Percentiles rank a stretch among this genome's conserved stretches.
Conservation (phyloP, 2,329 filamentous ascomycete genomes). For the Calonectria montana region DNA sequence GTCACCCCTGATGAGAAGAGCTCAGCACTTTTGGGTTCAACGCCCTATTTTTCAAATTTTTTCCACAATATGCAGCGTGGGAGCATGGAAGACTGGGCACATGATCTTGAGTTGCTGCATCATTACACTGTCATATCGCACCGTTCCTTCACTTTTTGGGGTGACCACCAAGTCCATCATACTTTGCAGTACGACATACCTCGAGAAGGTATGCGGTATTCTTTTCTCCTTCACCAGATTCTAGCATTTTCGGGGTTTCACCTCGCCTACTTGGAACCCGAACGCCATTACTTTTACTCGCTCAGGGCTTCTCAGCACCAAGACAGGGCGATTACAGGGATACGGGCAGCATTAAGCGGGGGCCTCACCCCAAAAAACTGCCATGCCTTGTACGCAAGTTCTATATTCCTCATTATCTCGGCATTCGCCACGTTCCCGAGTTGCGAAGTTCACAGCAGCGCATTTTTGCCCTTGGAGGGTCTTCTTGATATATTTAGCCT, state of each 20-base stretch:
- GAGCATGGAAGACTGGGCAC: neutral
- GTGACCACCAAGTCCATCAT: neutral
- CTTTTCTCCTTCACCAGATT: constrained; percentile 23
- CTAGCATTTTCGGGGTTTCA: constrained; percentile 27
- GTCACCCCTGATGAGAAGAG: neutral
- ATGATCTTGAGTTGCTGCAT: constrained; percentile 21
- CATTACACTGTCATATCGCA: constrained; percentile 27
- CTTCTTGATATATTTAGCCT: constrained; percentile 25
- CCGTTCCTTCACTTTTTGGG: constrained; percentile 12
- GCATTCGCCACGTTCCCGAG: constrained; percentile 22
- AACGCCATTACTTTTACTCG: constrained; percentile 17
- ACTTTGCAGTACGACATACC: constrained; percentile 20
- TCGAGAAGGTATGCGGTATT: neutral
- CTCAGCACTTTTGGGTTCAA: neutral
- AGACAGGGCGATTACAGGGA: constrained; percentile 15
- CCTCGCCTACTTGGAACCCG: constrained; percentile 13
- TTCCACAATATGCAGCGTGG: neutral
- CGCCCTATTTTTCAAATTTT: constrained; percentile 24
- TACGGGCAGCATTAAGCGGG: constrained; percentile 4
- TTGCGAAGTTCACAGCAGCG: constrained; percentile 14
- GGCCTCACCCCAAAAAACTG: neutral
- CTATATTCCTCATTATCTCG: constrained; percentile 25
- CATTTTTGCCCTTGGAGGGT: constrained; percentile 4
- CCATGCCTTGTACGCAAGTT: constrained; percentile 28
- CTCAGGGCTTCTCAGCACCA: constrained; percentile 27